Conservation (phyloP, 352 stramenopile species). For the Phytophthora tubulina region DNA sequence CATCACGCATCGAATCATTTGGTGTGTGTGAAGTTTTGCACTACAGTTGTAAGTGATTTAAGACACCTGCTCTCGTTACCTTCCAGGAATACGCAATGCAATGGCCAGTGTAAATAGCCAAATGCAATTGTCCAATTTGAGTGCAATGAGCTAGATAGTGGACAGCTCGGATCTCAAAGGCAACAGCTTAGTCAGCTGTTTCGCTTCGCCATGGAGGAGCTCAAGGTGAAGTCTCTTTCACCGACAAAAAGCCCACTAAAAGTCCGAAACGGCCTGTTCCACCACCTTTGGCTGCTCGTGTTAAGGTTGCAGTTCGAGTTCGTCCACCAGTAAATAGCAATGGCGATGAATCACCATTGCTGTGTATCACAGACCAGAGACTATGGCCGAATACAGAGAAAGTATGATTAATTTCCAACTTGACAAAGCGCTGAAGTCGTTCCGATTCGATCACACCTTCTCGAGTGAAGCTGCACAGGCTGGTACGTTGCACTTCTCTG, state of each 20-base stretch:
- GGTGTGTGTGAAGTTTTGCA: not conserved
- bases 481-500: constrained; percentile 31
- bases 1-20: not conserved
- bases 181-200: constrained; percentile 26
- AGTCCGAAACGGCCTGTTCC: constrained; percentile 23
- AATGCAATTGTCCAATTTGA: not conserved
- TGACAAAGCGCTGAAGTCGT: constrained; percentile 56
- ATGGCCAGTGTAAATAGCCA: constrained; percentile 11
- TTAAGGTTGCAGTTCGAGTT: constrained; percentile 77
- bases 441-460: constrained; percentile 79
- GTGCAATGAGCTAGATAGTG: not conserved
- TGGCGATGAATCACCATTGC: constrained; percentile 5
- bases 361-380: constrained; percentile 23
- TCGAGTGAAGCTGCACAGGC: constrained; percentile 43
- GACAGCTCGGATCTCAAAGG: not conserved
- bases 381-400: not conserved
- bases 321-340: constrained; percentile 32
- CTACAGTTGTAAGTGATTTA: not conserved
- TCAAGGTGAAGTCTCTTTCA: constrained; percentile 12
- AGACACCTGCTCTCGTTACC: not conserved
- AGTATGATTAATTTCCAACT: constrained; percentile 47
- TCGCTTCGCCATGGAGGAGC: constrained; percentile 27
- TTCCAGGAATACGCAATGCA: constrained; percentile 17
- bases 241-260: constrained; percentile 19
- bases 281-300: constrained; percentile 41